phyloP scores from a whole-genome alignment of 768 basidiomycete species.

The Trametes cinnabarina region DNA sequence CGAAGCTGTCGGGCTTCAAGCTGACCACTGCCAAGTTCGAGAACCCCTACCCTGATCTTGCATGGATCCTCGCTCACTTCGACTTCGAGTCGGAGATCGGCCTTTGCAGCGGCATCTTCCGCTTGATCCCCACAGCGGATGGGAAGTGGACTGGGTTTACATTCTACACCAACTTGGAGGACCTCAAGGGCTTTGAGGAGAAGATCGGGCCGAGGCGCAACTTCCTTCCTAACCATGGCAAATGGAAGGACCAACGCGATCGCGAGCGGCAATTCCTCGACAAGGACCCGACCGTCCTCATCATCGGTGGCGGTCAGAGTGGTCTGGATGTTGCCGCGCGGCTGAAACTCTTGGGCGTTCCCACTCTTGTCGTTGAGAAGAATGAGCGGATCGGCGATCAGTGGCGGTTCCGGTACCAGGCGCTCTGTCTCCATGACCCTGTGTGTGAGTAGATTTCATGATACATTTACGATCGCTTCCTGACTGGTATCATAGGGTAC shows the following conservation, averaged over 20 bases:
- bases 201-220: constrained; percentile 35
- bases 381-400: constrained; percentile 57
- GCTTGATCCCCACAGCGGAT: constrained; percentile 42
- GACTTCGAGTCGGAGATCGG: constrained; percentile 44
- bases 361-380: constrained; percentile 60
- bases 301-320: constrained; percentile 52
- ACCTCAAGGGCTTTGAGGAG: constrained; percentile 46
- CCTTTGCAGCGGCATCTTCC: constrained; percentile 39
- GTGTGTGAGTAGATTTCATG: constrained; percentile 48
- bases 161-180: constrained; percentile 51
- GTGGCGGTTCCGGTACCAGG: constrained; percentile 67
- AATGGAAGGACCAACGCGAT: constrained; percentile 40
- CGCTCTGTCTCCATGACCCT: constrained; percentile 64
- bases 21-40: constrained; percentile 18
- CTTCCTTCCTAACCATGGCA: constrained; percentile 37
- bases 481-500: constrained; percentile 33
- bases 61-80: constrained; percentile 34
- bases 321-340: constrained; percentile 60
- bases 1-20: constrained; percentile 20
- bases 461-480: not conserved
- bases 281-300: constrained; percentile 49
- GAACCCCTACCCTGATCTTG: constrained; percentile 27
- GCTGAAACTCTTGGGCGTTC: constrained; percentile 50
- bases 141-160: constrained; percentile 48
- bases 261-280: constrained; percentile 40